phyloP scores from a whole-genome alignment of 2,329 filamentous ascomycete species.

The Tolypocladium ophioglossoides region DNA sequence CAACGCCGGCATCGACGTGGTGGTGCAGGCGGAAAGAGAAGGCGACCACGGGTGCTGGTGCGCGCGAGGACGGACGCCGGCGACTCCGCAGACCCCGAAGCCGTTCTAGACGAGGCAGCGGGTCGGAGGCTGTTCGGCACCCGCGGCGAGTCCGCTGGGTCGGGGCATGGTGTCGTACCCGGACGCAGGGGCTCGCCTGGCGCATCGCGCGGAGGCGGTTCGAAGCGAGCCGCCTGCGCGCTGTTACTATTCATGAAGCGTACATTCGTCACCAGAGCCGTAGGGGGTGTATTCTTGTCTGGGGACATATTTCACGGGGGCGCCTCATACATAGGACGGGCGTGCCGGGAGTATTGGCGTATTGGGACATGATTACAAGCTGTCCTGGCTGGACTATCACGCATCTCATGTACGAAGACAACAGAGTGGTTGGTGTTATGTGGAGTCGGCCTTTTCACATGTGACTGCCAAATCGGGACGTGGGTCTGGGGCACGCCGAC shows the following conservation, averaged over 20 bases:
- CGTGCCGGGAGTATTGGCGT: background rate
- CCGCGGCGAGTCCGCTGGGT: background rate
- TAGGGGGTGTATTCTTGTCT: background rate
- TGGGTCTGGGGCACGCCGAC: too few relatives aligned
- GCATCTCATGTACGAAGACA: background rate
- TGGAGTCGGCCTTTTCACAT: background rate
- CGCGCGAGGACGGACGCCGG: slow-evolving; percentile 17
- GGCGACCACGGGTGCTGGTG: slow-evolving; percentile 60
- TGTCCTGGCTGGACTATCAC: background rate
- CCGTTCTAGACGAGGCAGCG: slow-evolving; percentile 14
- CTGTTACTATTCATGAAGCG: background rate
- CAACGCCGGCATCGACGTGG: slow-evolving; percentile 64
- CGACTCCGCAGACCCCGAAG: slow-evolving; percentile 22
- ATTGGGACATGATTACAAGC: background rate
- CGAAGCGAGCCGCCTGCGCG: background rate
- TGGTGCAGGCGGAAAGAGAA: slow-evolving; percentile 81
- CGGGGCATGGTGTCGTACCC: background rate
- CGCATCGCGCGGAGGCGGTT: background rate
- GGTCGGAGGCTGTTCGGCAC: background rate
- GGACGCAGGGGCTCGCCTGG: background rate
- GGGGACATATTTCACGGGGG: background rate
- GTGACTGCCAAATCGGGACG: background rate
- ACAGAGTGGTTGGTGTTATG: background rate
- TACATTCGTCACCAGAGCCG: background rate
- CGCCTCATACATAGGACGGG: background rate